Evolutionary conservation across 257 asterid genomes (phyloP).

Genomic region (Gentiana macrophylla): DNA sequence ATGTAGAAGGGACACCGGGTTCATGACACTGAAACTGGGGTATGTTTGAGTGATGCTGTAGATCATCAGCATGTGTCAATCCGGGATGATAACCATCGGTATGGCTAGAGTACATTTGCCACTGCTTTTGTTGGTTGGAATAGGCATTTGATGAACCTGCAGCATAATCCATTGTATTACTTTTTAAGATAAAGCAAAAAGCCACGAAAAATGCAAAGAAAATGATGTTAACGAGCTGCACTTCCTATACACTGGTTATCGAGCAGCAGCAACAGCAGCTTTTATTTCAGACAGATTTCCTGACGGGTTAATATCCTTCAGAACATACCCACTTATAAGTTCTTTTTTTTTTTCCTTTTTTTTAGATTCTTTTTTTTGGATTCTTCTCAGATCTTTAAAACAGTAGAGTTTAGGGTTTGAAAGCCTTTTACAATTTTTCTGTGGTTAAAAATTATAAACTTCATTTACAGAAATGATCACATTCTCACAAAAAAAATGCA

Average conservation of each 20-base stretch:
- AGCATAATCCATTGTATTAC: conserved; percentile 1
- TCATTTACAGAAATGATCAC: too few relatives aligned
- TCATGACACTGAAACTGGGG: conserved; percentile 5
- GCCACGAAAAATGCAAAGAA: conserved; percentile 8
- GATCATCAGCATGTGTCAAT: conserved; percentile 1
- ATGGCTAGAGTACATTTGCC: neutral
- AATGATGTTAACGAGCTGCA: conserved; percentile 2
- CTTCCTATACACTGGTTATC: neutral
- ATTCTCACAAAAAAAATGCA: too few relatives aligned
- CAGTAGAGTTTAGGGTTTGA: too few relatives aligned
- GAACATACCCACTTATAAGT: neutral
- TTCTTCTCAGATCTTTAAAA: too few relatives aligned
- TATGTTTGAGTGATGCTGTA: conserved; percentile 7
- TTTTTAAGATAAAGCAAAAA: conserved; percentile 2
- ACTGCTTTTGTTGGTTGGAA: conserved; percentile 5
- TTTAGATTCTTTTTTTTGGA: too few relatives aligned
- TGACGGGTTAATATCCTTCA: neutral
- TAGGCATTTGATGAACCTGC: neutral
- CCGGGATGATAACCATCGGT: conserved; percentile 2
- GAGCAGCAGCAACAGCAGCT: neutral
- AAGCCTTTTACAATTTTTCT: too few relatives aligned
- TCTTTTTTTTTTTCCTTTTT: too few relatives aligned
- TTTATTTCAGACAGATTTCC: too few relatives aligned
- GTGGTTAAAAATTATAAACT: too few relatives aligned
- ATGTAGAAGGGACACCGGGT: conserved; percentile 1